Evolutionary conservation across 768 basidiomycete species (phyloP), one percentile per base, ranked within the genome.

Genomic region (Trametes maxima): DNA sequence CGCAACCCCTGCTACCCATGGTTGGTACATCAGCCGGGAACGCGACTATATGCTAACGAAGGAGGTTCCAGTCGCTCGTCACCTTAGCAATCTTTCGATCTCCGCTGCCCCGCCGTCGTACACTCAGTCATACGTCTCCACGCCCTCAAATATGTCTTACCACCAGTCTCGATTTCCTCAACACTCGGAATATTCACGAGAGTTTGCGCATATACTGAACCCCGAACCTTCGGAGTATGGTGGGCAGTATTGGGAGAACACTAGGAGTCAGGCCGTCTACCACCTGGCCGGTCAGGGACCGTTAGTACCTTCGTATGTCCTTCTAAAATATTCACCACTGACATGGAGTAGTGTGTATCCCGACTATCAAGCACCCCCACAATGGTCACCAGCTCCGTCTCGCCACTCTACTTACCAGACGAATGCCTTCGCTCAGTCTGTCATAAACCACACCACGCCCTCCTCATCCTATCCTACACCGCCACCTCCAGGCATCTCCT

Each of bases 1-100:
- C 60, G 86, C 87, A 25, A 89, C 86, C 4, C 89, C 90, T n/a
- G 82, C 89, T 8, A 79, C 84, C 39, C 90, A 92, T 69, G 89
- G 91, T 90, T 69, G 63, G 75, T 51, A 61, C 5, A 16, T 24
- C 25, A 16, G 70, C 45, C 35, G 24, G 33, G 0, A 2, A 1
- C 2, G 36, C 13, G 47, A 45, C 51, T 45, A 64, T 65, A 69
- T 69, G 67, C 55, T 69, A n/a, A 64, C 28, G 21, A 39, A 49
- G 4, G 7, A 17, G 25, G 37, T 25, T 49, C 1, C 60, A 92
- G 91, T 88, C 44, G 79, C 88, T 22, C 78, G 87, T 33, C 90
- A 92, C 74, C 69, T 91, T 22, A 79, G 77, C 64, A 82, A 77
- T 63, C 78, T 91, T 65, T 84, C 85, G 22, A 75, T 85, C 36